These are phyloP conservation scores for Trematosphaeria pertusa DNA, from an alignment of 2,329 filamentous ascomycete genomes.

Conservation along the genomic window DNA sequence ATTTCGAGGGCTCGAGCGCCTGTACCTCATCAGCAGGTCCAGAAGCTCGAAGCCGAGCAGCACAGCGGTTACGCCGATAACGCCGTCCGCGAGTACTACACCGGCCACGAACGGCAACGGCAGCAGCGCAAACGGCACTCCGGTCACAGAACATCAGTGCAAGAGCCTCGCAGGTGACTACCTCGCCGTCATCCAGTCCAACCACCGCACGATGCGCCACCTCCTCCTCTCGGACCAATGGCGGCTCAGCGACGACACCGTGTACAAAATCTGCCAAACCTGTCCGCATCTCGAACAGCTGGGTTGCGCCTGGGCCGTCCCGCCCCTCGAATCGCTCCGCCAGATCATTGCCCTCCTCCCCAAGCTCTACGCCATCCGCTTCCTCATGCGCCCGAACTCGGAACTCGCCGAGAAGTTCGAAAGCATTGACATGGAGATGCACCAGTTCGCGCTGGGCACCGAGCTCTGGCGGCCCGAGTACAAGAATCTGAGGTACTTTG, in stretches of 20 bases:
- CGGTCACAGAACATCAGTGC: constrained; percentile 34
- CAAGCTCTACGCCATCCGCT: constrained; percentile 50
- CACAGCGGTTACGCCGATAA: constrained; percentile 35
- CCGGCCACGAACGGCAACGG: constrained; percentile 23
- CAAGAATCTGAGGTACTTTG: constrained; percentile 46
- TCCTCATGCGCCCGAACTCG: constrained; percentile 42
- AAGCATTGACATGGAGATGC: constrained; percentile 35
- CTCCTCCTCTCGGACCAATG: constrained; percentile 65
- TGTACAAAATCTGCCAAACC: constrained; percentile 59
- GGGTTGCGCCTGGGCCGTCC: constrained; percentile 63
- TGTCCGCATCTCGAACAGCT: constrained; percentile 67
- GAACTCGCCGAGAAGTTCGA: constrained; percentile 36
- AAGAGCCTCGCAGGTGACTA: constrained; percentile 53
- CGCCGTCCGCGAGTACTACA: constrained; percentile 33
- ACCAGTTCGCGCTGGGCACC: constrained; percentile 39
- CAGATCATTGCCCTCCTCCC: constrained; percentile 46
- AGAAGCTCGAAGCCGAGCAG: constrained; percentile 34
- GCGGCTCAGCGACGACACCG: constrained; percentile 56
- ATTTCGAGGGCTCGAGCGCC: constrained; percentile 55
- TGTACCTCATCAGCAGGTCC: constrained; percentile 59
- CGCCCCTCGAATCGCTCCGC: constrained; percentile 47
- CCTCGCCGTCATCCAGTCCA: constrained; percentile 58
- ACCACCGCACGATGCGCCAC: constrained; percentile 61
- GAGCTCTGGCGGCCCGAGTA: constrained; percentile 47
- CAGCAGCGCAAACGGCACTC: constrained; percentile 28